These are phyloP conservation scores for Karstenula rhodostoma DNA, from an alignment of 2,329 filamentous ascomycete genomes.

Conservation along the genomic window DNA sequence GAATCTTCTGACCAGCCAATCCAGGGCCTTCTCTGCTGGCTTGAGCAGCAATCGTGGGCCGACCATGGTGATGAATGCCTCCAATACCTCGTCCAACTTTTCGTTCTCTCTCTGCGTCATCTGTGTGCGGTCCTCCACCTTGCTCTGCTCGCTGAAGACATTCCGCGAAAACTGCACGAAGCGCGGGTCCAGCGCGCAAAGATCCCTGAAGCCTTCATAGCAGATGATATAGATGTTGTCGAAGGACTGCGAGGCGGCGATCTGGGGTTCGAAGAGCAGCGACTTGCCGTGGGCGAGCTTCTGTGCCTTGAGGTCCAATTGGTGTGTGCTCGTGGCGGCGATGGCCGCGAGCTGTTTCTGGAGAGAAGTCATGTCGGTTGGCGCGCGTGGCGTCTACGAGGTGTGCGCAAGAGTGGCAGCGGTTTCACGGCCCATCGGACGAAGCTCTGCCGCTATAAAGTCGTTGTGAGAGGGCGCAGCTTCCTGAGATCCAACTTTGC, in stretches of 20 bases:
- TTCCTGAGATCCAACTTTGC: background rate
- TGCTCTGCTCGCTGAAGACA: constrained; percentile 94
- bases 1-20: constrained; percentile 94
- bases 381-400: constrained; percentile 5
- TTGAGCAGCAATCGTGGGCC: constrained; percentile 80
- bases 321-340: constrained; percentile 86
- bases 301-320: constrained; percentile 91
- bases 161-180: constrained; percentile 78
- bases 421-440: constrained; percentile 36
- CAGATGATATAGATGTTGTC: constrained; percentile 89
- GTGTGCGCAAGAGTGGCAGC: background rate
- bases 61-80: constrained; percentile 82
- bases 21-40: constrained; percentile 87
- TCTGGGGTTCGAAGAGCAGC: constrained; percentile 85
- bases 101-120: constrained; percentile 84
- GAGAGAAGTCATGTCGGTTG: constrained; percentile 77
- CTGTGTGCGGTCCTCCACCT: constrained; percentile 83
- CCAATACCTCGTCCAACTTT: constrained; percentile 78
- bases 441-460: constrained; percentile 20
- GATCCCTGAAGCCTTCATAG: constrained; percentile 86
- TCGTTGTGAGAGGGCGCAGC: constrained; percentile 28
- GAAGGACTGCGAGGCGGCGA: constrained; percentile 88
- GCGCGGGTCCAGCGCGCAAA: constrained; percentile 84
- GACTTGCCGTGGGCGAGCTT: constrained; percentile 93
- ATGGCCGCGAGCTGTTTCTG: constrained; percentile 94